Percentiles rank a stretch among this genome's conserved stretches.
Evolutionary conservation across 75 land plant species (phyloP).

Genomic region (Picea glauca): DNA sequence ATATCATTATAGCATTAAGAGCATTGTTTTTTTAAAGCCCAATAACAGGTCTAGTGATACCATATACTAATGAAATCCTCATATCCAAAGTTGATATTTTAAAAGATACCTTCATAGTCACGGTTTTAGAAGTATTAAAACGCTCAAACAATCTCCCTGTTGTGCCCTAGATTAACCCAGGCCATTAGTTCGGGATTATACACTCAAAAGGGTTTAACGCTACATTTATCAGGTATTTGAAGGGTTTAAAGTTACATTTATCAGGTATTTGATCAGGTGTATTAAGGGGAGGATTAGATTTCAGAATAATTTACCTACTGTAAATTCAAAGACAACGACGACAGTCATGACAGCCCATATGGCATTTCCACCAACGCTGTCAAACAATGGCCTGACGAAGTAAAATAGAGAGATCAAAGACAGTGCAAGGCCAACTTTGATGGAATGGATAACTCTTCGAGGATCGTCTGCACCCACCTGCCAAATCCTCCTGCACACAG

Average conservation of each 20-base stretch:
- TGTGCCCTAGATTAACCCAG: background rate
- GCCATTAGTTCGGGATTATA: background rate
- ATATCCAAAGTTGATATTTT: too few relatives aligned
- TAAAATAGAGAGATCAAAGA: constrained; percentile 49
- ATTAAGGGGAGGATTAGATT: too few relatives aligned
- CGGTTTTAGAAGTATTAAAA: background rate
- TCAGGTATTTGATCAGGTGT: background rate
- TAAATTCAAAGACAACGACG: constrained; percentile 72
- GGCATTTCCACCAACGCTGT: constrained; percentile 42
- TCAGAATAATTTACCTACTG: constrained; percentile 41
- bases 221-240: background rate
- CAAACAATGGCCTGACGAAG: constrained; percentile 40
- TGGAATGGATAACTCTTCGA: constrained; percentile 34
- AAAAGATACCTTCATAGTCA: background rate
- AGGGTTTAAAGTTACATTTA: too few relatives aligned
- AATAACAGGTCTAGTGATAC: background rate
- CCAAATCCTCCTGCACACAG: background rate
- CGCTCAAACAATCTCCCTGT: background rate
- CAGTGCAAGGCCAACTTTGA: constrained; percentile 59
- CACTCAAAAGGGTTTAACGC: background rate
- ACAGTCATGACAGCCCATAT: constrained; percentile 83
- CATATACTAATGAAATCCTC: too few relatives aligned
- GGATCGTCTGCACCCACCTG: constrained; percentile 23
- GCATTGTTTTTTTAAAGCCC: background rate
- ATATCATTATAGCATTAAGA: background rate